Evolutionary conservation across 1,284 basidiomycete genomes (phyloP).

Genomic region (Austropuccinia psidii): DNA sequence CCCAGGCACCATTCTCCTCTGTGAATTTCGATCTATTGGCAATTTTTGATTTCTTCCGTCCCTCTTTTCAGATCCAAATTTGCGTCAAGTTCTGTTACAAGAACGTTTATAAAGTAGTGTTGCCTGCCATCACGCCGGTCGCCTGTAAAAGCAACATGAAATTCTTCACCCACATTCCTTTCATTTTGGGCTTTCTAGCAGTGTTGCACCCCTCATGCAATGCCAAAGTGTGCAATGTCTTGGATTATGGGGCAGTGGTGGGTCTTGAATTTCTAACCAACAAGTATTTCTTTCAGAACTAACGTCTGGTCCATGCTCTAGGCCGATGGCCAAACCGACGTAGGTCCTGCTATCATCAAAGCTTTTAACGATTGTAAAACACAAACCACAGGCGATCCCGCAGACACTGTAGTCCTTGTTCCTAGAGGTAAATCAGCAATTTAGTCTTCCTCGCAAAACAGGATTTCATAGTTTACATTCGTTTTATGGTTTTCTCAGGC

Average conservation of each 20-base stretch:
- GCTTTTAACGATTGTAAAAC: slow-evolving; percentile 5
- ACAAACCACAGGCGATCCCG: not conserved
- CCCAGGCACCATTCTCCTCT: too few relatives aligned
- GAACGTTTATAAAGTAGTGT: too few relatives aligned
- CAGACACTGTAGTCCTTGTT: slow-evolving; percentile 12
- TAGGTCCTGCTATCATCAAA: slow-evolving; percentile 22
- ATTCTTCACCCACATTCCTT: too few relatives aligned
- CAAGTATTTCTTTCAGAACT: too few relatives aligned
- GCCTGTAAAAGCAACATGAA: too few relatives aligned
- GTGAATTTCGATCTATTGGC: too few relatives aligned
- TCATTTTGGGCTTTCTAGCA: too few relatives aligned
- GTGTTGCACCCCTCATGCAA: too few relatives aligned
- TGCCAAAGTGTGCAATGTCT: slow-evolving; percentile 10
- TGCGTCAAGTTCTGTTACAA: too few relatives aligned
- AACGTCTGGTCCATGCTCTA: not conserved
- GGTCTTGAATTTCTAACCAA: not conserved
- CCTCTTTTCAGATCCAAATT: too few relatives aligned
- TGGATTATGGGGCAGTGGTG: slow-evolving; percentile 27
- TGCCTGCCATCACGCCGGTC: too few relatives aligned
- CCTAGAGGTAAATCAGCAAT: not conserved
- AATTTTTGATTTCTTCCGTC: too few relatives aligned
- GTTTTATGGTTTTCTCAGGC: not conserved
- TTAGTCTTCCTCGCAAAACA: not conserved
- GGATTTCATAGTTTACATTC: not conserved
- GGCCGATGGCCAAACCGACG: slow-evolving; percentile 26